Base-by-base conservation (phyloP, 2,329 filamentous ascomycete species). In the Xylariaceae sp. region DNA sequence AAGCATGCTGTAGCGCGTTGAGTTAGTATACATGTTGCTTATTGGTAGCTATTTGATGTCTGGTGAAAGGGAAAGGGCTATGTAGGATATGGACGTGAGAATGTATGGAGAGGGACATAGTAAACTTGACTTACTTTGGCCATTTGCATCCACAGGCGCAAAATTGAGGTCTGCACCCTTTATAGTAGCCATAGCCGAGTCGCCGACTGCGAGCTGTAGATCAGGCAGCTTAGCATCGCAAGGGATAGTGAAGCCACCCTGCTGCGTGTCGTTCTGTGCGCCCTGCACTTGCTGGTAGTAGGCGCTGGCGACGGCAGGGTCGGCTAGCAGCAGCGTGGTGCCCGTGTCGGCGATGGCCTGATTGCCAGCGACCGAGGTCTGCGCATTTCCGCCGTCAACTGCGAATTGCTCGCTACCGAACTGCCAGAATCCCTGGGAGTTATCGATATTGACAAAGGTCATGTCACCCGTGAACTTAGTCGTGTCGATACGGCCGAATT, bases 311-410 rank as follows among this genome's bases (percentile, higher is more conserved):
- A 87, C 77, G 23, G 73, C 68, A 26, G 79, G 72, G 67, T 86
- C 82, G 56, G 86, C 81, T 31, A 89, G 77, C 56, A 89, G 76
- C 50, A 89, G 79, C 0, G 85, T 87, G 24, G 87, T 89, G 59
- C 87, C 87, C 8, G 82, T 82, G 73, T 86, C 84, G 28, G 79
- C 75, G 53, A 84, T 80, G 33, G 78, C 76, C 71, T 83, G 76
- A 58, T 77, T 77, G 23, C 73, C 70, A 1, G 71, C 46, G 7
- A 71, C 69, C 2, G 67, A 67, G 4, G 67, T 65, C 67, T 80
- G 75, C 2, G 74, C 39, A 2, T 53, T 34, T 16, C 65, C 69
- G 28, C 62, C 60, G 51, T 71, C 66, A 43, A 75, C 58, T 24
- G 69, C 60, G 48, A 72, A 75, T 2, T 59, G 63, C 8, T 69